These are phyloP conservation scores for Cercospora brassicicola DNA, from an alignment of 2,329 filamentous ascomycete genomes.

Conservation along the genomic window DNA sequence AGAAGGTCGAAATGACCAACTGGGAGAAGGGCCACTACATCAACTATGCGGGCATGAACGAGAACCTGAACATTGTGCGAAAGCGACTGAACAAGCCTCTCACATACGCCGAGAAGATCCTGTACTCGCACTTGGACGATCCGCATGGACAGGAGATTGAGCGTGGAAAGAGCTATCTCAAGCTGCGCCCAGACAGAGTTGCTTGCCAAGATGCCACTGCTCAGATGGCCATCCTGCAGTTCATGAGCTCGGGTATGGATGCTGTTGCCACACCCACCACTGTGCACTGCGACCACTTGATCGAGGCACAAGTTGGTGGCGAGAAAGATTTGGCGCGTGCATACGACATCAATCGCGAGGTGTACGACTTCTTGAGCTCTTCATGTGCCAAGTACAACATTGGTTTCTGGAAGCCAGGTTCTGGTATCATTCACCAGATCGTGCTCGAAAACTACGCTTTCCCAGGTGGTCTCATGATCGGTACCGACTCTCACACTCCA, in stretches of 20 bases:
- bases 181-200: conserved; percentile 93
- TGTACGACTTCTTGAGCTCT: conserved; percentile 93
- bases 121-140: conserved; percentile 98
- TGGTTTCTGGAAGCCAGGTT: conserved; percentile 98
- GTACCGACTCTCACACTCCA: conserved; percentile 96
- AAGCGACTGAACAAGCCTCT: conserved; percentile 77
- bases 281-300: conserved; percentile 98
- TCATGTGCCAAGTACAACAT: conserved; percentile 99
- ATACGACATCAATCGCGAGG: conserved; percentile 85
- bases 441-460: conserved; percentile 94
- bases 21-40: conserved; percentile 96
- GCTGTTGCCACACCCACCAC: conserved; percentile 91
- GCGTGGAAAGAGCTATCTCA: conserved; percentile 93
- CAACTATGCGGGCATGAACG: conserved; percentile 98
- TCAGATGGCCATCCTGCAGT: conserved; percentile 99
- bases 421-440: conserved; percentile 99
- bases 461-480: conserved; percentile 95
- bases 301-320: conserved; percentile 93
- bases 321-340: conserved; percentile 91
- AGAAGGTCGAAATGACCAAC: conserved; percentile 98
- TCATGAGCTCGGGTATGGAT: conserved; percentile 98
- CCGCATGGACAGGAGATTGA: conserved; percentile 94
- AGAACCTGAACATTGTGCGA: conserved; percentile 92
- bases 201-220: conserved; percentile 99
- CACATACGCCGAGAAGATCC: conserved; percentile 95